These are phyloP conservation scores for Phytophthora constricta DNA, from an alignment of 352 stramenopile species.

Conservation along the genomic window DNA sequence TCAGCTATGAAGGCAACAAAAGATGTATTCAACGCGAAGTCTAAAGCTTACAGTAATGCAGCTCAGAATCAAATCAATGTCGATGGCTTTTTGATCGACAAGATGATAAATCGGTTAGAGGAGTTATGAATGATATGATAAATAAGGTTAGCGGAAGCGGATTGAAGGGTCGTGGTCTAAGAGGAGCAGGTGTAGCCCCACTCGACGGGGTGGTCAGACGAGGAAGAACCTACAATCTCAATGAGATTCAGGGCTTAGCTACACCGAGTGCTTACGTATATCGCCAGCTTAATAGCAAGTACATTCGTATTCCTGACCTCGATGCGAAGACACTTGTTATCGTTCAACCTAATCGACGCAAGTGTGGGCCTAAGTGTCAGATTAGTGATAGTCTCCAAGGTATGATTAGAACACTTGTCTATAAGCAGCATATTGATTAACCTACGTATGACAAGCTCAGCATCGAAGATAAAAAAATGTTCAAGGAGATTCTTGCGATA, in stretches of 20 bases:
- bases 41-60: background rate
- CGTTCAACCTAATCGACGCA: too few species aligned
- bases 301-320: too few species aligned
- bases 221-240: slow-evolving; percentile 16
- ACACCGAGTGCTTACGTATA: slow-evolving; percentile 6
- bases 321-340: too few species aligned
- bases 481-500: too few species aligned
- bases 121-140: slow-evolving; percentile 11
- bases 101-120: background rate
- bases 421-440: background rate
- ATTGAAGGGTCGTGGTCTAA: slow-evolving; percentile 6
- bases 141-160: background rate
- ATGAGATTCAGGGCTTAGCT: slow-evolving; percentile 17
- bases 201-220: slow-evolving; percentile 2
- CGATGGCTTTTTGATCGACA: background rate
- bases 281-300: too few species aligned
- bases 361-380: too few species aligned
- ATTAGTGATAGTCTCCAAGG: background rate
- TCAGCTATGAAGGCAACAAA: slow-evolving; percentile 11
- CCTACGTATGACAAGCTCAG: too few species aligned
- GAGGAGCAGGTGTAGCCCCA: slow-evolving; percentile 11
- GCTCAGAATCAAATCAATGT: background rate
- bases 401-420: background rate
- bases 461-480: too few species aligned
- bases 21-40: slow-evolving; percentile 3